A percentile compares a stretch with the other conserved stretches of the same genome.
phyloP scores from a whole-genome alignment of 495 filamentous ascomycete genomes.

The Penicillium parvum region DNA sequence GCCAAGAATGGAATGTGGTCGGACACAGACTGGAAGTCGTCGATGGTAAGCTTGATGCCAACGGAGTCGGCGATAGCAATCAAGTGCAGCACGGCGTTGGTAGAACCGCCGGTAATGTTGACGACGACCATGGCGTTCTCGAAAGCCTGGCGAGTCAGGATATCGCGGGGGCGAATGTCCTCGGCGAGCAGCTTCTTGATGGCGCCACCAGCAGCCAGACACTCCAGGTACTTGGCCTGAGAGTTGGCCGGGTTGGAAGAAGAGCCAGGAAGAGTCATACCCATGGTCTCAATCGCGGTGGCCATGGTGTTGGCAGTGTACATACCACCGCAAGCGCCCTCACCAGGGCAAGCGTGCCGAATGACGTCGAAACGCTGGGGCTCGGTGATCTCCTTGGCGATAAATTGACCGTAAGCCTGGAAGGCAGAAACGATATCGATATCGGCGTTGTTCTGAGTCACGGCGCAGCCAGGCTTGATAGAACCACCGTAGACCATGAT shows the following conservation, averaged over 20 bases:
- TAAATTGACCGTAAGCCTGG: slow-evolving; percentile 95
- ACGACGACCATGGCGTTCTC: slow-evolving; percentile 96
- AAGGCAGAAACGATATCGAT: slow-evolving; percentile 97
- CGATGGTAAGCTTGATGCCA: slow-evolving; percentile 88
- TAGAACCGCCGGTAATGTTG: slow-evolving; percentile 93
- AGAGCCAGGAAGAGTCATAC: slow-evolving; percentile 90
- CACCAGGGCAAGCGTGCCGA: slow-evolving; percentile 86
- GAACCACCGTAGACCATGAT: slow-evolving; percentile 97
- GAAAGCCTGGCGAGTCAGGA: slow-evolving; percentile 86
- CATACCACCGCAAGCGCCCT: slow-evolving; percentile 96
- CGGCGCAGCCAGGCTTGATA: slow-evolving; percentile 84
- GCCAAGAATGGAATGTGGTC: slow-evolving; percentile 91
- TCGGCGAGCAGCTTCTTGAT: slow-evolving; percentile 82
- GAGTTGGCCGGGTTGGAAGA: slow-evolving; percentile 91
- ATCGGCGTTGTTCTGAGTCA: slow-evolving; percentile 63
- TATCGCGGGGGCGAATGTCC: slow-evolving; percentile 84
- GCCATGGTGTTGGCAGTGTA: slow-evolving; percentile 99
- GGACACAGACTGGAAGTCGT: slow-evolving; percentile 94
- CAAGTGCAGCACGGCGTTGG: slow-evolving; percentile 94
- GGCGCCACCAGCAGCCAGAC: slow-evolving; percentile 74
- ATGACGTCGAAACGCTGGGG: slow-evolving; percentile 91
- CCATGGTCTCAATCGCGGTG: slow-evolving; percentile 91
- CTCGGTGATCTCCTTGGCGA: slow-evolving; percentile 86
- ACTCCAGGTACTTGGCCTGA: slow-evolving; percentile 79
- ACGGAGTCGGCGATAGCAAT: slow-evolving; percentile 95